Evolutionary conservation across 441 rosid genomes (phyloP), one percentile per base, ranked within the genome.

Genomic region (Euphorbia corollata): DNA sequence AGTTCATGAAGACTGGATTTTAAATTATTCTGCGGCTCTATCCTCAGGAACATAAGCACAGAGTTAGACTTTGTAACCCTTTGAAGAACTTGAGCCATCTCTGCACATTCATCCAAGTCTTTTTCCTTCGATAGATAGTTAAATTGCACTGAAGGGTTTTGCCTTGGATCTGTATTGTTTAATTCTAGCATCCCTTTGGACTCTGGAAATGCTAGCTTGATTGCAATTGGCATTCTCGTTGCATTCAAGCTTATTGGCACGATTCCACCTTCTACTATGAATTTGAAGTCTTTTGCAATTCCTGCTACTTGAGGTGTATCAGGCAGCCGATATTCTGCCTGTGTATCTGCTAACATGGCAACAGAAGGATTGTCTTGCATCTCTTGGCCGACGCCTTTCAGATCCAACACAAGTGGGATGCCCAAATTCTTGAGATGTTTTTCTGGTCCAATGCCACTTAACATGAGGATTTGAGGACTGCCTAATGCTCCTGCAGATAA

Each of bases 401-500:
- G 69, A 72, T 77, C 74, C 8, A 69, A 66, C 61, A 72, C 68
- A 11, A 74, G 36, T 39, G 87, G 80, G 73, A 90, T 86, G 38
- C 78, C 62, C 51, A 83, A 73, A 61, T 77, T 74, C 8, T 72
- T 64, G 0, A 87, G 82, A 72, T 85, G 87, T 20, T 81, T 71
- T 6, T 65, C 73, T 0, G 90, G 90, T 65, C 95, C 92, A 13
- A 87, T 80, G 39, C 97, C 95, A 30, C 93, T 88, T 48, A 87
- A 72, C 76, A 86, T 59, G 1, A 90, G 84, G 68, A 88, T 76
- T 54, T 87, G 89, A 0, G 98, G 96, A 69, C 96, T 89, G 43
- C 93, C 93, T 68, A 86, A 50, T 72, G 96, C 84, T 23, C 96
- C 92, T 63, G 92, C 89, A 8, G 92, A 76, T 65, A 89, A 76